A percentile compares a stretch with the other conserved stretches of the same genome.
These are phyloP conservation scores for Arthrobotrys conoides DNA, from an alignment of 2,329 filamentous ascomycete species.

Conservation along the genomic window DNA sequence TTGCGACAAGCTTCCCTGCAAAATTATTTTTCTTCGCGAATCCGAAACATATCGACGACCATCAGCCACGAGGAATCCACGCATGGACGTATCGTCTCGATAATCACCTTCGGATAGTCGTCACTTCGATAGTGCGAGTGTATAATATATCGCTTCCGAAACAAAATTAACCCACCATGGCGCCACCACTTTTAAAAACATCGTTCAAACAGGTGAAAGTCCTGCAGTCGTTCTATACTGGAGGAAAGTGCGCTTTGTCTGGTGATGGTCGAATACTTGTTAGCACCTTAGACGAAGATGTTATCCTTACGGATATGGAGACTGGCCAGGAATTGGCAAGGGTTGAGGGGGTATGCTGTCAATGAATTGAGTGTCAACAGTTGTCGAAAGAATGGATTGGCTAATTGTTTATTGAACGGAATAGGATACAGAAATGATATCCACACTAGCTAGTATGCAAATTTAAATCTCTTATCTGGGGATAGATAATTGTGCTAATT, in stretches of 20 bases:
- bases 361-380: background rate
- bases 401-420: conserved; percentile 20
- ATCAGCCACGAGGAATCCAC: background rate
- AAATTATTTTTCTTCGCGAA: conserved; percentile 41
- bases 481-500: conserved; percentile 58
- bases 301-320: conserved; percentile 84
- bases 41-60: background rate
- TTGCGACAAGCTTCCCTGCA: conserved; percentile 27
- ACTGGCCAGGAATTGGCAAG: conserved; percentile 85
- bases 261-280: conserved; percentile 85
- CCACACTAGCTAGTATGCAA: conserved; percentile 76
- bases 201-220: conserved; percentile 88
- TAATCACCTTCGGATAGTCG: background rate
- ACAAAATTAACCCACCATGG: conserved; percentile 31
- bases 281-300: conserved; percentile 92
- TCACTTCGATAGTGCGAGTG: background rate
- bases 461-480: conserved; percentile 17
- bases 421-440: conserved; percentile 84
- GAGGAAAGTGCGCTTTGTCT: conserved; percentile 87
- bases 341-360: conserved; percentile 80
- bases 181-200: conserved; percentile 77
- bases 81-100: background rate
- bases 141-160: background rate
- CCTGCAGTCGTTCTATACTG: conserved; percentile 93
- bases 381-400: conserved; percentile 47